Evolutionary conservation across 345 rosid genomes (phyloP).

Genomic region (Eucalyptus rudis): DNA sequence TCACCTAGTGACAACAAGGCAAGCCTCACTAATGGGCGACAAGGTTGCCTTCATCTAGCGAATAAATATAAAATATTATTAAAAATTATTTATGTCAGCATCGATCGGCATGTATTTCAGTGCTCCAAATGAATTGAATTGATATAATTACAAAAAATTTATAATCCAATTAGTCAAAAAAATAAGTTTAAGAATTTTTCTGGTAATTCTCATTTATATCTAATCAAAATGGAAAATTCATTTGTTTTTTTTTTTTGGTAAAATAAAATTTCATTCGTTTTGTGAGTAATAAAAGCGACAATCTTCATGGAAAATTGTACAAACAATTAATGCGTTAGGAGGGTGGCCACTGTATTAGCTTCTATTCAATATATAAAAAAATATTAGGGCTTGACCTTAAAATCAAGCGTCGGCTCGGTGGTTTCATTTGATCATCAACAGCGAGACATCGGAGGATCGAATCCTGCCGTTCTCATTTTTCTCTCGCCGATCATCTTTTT

Average conservation of each 20-base stretch:
- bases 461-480: not conserved
- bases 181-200: no score
- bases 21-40: rapidly evolving
- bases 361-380: not conserved
- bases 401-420: not conserved
- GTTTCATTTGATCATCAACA: not conserved
- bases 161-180: no score
- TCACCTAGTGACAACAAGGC: rapidly evolving
- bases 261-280: no score
- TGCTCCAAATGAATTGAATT: rapidly evolving
- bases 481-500: not conserved
- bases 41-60: no score
- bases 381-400: not conserved
- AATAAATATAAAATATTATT: no score
- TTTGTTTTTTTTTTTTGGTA: no score
- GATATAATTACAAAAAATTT: rapidly evolving
- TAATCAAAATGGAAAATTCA: no score
- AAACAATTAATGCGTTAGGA: not conserved
- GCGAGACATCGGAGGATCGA: not conserved
- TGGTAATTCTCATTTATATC: no score
- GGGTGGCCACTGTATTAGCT: not conserved
- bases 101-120: rapidly evolving
- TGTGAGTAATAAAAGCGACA: not conserved
- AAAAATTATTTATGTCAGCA: rapidly evolving
- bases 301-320: no score